Percentiles rank a stretch among this genome's conserved stretches.
These are phyloP conservation scores for Polyporus arcularius DNA, from an alignment of 768 basidiomycete genomes.

Conservation along the genomic window DNA sequence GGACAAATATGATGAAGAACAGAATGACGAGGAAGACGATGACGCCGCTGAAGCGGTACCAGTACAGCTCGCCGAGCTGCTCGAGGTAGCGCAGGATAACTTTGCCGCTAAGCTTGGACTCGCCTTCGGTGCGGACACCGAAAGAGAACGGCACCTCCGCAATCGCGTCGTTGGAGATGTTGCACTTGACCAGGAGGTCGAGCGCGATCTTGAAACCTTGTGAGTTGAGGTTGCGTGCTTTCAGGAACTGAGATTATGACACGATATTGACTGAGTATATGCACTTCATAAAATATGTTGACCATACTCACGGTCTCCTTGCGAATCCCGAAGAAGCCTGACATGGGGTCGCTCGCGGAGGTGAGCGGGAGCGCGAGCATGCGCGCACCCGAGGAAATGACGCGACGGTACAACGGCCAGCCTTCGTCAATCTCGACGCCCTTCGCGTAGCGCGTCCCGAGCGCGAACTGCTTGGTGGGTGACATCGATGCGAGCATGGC, in stretches of 20 bases:
- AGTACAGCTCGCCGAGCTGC: conserved; percentile 32
- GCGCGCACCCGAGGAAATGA: conserved; percentile 32
- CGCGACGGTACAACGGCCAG: conserved; percentile 33
- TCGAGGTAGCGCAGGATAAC: conserved; percentile 32
- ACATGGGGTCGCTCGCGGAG: conserved; percentile 34
- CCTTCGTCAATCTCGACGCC: conserved; percentile 31
- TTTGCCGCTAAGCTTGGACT: conserved; percentile 33
- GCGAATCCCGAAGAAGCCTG: conserved; percentile 33
- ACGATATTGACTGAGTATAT: neutral
- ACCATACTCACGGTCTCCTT: conserved; percentile 26
- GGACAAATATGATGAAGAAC: conserved; percentile 15
- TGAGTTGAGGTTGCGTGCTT: conserved; percentile 29
- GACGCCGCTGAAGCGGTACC: conserved; percentile 26
- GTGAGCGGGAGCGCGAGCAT: conserved; percentile 31
- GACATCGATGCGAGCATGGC: conserved; percentile 28
- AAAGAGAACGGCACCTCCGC: conserved; percentile 34
- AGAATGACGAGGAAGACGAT: conserved; percentile 21
- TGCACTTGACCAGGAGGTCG: conserved; percentile 32
- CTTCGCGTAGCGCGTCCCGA: conserved; percentile 31
- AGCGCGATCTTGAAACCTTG: conserved; percentile 34
- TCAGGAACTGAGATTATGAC: conserved; percentile 25
- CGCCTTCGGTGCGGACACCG: conserved; percentile 32
- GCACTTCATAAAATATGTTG: neutral
- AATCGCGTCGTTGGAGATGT: conserved; percentile 26
- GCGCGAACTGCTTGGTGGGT: conserved; percentile 26